Conservation (phyloP, 495 filamentous ascomycete genomes). For the Penicillium angulare region DNA sequence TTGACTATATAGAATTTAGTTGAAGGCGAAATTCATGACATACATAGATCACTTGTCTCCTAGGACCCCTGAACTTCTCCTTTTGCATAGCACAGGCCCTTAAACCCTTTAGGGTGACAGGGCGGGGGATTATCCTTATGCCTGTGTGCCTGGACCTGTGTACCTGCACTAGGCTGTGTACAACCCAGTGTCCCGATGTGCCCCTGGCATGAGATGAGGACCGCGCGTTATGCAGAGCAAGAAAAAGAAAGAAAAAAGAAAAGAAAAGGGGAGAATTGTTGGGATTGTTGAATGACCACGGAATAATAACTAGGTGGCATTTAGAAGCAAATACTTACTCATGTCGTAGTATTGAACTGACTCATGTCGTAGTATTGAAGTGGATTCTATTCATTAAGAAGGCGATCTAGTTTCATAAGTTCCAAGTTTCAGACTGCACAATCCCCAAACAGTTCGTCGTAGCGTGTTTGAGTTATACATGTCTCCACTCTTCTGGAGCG, state of each 20-base stretch:
- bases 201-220: neutral
- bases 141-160: neutral
- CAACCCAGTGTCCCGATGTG: neutral
- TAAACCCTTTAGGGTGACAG: slow-evolving; percentile 3
- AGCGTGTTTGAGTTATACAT: slow-evolving; percentile 31
- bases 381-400: too few relatives aligned
- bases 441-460: slow-evolving; percentile 19
- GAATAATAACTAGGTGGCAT: too few relatives aligned
- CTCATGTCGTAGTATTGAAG: too few relatives aligned
- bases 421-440: too few relatives aligned
- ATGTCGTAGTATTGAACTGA: too few relatives aligned
- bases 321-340: too few relatives aligned
- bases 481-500: slow-evolving; percentile 16
- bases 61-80: slow-evolving; percentile 2
- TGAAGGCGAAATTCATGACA: too few relatives aligned
- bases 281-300: too few relatives aligned
- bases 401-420: slow-evolving; percentile 13
- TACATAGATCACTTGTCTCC: neutral
- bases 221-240: neutral
- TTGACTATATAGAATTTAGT: too few relatives aligned
- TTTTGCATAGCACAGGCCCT: neutral
- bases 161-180: neutral
- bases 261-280: slow-evolving; percentile 1
- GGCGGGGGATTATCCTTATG: neutral
- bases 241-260: neutral